Conservation (phyloP, 2,329 filamentous ascomycete genomes). For the Xylaria multiplex region DNA sequence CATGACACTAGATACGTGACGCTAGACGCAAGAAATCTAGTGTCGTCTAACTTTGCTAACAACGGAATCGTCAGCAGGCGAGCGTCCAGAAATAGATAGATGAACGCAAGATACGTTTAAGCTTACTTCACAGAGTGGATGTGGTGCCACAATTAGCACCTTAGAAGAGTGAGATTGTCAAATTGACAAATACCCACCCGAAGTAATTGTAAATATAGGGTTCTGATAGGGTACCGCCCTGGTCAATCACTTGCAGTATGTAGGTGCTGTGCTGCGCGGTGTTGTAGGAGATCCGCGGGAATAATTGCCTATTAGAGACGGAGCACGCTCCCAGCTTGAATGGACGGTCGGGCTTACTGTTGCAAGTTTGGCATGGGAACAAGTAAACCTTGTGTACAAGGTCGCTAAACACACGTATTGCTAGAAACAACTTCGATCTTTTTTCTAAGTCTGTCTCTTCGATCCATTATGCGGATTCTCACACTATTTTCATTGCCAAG, state of each 20-base stretch:
- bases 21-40: background rate
- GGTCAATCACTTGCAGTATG: constrained; percentile 21
- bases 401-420: background rate
- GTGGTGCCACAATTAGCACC: constrained; percentile 17
- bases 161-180: constrained; percentile 11
- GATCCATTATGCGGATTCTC: background rate
- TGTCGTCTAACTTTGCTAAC: background rate
- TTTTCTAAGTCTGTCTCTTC: constrained; percentile 2
- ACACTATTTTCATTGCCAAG: constrained; percentile 18
- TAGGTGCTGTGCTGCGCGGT: constrained; percentile 15
- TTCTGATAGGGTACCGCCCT: constrained; percentile 23
- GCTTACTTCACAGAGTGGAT: constrained; percentile 33
- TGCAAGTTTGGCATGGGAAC: constrained; percentile 14
- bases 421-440: background rate
- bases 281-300: constrained; percentile 20
- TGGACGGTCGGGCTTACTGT: constrained; percentile 34
- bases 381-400: background rate
- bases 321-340: constrained; percentile 12
- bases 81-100: constrained; percentile 31
- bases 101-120: constrained; percentile 30
- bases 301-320: constrained; percentile 29
- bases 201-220: constrained; percentile 18
- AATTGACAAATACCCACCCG: constrained; percentile 36
- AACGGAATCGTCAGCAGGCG: constrained; percentile 14
- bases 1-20: background rate